Evolutionary conservation across 306 rosid genomes (phyloP).

Genomic region (Alnus glutinosa): DNA sequence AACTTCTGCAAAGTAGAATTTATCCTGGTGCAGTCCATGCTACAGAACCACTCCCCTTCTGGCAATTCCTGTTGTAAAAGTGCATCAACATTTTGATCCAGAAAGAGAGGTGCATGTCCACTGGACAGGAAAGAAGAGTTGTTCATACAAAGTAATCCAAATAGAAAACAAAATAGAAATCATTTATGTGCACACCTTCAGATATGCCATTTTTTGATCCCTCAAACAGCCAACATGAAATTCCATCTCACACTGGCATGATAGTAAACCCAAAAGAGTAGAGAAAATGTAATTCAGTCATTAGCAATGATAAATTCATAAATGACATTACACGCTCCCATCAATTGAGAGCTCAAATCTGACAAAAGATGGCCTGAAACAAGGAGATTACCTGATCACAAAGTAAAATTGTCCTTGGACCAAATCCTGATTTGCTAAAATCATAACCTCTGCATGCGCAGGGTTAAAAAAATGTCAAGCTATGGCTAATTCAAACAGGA

Average conservation of each 20-base stretch:
- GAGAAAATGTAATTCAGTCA: slow-evolving; percentile 8
- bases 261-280: slow-evolving; percentile 16
- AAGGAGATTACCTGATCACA: slow-evolving; percentile 82
- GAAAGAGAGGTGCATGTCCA: slow-evolving; percentile 22
- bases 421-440: slow-evolving; percentile 98
- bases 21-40: slow-evolving; percentile 74
- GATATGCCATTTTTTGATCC: slow-evolving; percentile 92
- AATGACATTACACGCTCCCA: slow-evolving; percentile 2
- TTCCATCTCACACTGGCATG: slow-evolving; percentile 91
- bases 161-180: slow-evolving; percentile 25
- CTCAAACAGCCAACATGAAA: slow-evolving; percentile 96
- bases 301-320: background rate
- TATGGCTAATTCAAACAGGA: slow-evolving; percentile 15
- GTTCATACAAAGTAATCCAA: slow-evolving; percentile 20
- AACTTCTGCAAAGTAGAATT: slow-evolving; percentile 72
- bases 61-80: slow-evolving; percentile 78
- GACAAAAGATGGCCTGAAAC: slow-evolving; percentile 12
- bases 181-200: slow-evolving; percentile 58
- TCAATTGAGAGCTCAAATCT: slow-evolving; percentile 12
- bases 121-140: slow-evolving; percentile 6
- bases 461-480: slow-evolving; percentile 17
- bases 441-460: slow-evolving; percentile 66
- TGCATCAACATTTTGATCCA: slow-evolving; percentile 23
- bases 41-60: slow-evolving; percentile 93
- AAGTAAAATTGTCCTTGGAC: slow-evolving; percentile 94